Evolutionary conservation across 1,284 basidiomycete species (phyloP).

Genomic region (Austroboletus novae-zelandiae): DNA sequence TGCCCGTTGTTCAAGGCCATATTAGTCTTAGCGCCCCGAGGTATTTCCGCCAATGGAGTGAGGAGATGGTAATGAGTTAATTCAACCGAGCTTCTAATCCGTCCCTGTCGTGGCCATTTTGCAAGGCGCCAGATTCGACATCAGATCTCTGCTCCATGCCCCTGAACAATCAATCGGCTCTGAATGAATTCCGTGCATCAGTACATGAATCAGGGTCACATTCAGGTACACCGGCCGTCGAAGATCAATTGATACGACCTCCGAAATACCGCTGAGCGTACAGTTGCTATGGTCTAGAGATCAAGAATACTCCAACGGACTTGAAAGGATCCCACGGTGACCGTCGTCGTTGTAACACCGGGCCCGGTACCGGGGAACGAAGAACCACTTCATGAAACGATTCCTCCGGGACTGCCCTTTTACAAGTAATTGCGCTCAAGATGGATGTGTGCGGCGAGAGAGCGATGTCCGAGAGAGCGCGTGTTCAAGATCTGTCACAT

Average conservation of each 20-base stretch:
- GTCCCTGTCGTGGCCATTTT: conserved; percentile 23
- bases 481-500: not conserved
- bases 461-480: conserved; percentile 8
- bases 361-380: conserved; percentile 17
- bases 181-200: conserved; percentile 23
- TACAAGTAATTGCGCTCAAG: conserved; percentile 11
- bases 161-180: conserved; percentile 17
- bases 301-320: not conserved
- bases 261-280: not conserved
- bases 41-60: conserved; percentile 20
- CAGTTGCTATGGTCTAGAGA: not conserved
- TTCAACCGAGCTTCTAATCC: conserved; percentile 19
- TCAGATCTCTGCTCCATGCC: conserved; percentile 18
- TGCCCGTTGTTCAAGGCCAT: not conserved
- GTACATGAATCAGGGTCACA: conserved; percentile 31
- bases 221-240: conserved; percentile 18
- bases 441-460: conserved; percentile 6
- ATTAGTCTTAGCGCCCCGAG: conserved; percentile 2
- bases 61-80: conserved; percentile 8
- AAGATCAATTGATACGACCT: conserved; percentile 17
- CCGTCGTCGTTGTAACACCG: conserved; percentile 11
- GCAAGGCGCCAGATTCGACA: conserved; percentile 16
- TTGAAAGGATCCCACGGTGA: conserved; percentile 6
- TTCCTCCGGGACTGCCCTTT: conserved; percentile 3
- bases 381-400: conserved; percentile 15